phyloP scores from a whole-genome alignment of 2,329 filamentous ascomycete species.

The Paracoccidioides brasiliensis region DNA sequence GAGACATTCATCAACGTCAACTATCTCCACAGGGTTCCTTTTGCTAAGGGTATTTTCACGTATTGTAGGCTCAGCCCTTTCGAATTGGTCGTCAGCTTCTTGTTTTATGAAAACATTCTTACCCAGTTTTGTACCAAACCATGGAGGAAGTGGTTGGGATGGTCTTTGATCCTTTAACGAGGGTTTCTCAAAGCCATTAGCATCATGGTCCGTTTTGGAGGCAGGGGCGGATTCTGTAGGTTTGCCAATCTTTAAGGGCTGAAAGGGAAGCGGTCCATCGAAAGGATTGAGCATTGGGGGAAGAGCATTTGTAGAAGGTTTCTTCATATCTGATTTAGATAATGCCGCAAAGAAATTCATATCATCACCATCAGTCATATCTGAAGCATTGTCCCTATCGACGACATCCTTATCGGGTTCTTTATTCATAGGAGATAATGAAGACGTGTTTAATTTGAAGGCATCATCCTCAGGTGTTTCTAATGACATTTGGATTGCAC shows the following conservation, averaged over 20 bases:
- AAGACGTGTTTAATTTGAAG: constrained; percentile 24
- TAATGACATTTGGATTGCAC: constrained; percentile 75
- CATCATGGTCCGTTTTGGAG: constrained; percentile 36
- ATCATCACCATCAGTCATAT: constrained; percentile 50
- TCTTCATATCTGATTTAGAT: constrained; percentile 53
- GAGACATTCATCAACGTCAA: constrained; percentile 8
- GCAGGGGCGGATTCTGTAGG: background rate
- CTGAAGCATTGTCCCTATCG: background rate
- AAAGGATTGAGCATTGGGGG: constrained; percentile 43
- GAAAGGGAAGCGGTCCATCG: constrained; percentile 77
- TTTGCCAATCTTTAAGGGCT: constrained; percentile 59
- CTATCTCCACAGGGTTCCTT: constrained; percentile 5
- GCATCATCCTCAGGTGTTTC: constrained; percentile 34
- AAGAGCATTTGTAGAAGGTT: constrained; percentile 26
- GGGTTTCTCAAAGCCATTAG: constrained; percentile 54
- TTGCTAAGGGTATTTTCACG: constrained; percentile 12
- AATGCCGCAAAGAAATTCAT: constrained; percentile 67
- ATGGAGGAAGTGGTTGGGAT: constrained; percentile 30
- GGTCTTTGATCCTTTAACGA: constrained; percentile 16
- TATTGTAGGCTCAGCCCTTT: constrained; percentile 8
- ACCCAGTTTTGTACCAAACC: constrained; percentile 30
- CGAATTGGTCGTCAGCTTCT: constrained; percentile 16
- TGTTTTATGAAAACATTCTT: constrained; percentile 22
- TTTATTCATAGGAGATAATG: constrained; percentile 23
- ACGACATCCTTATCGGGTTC: background rate